Evolutionary conservation across 768 basidiomycete genomes (phyloP), one percentile per base, ranked within the genome.

Genomic region (Mycena belliarum): DNA sequence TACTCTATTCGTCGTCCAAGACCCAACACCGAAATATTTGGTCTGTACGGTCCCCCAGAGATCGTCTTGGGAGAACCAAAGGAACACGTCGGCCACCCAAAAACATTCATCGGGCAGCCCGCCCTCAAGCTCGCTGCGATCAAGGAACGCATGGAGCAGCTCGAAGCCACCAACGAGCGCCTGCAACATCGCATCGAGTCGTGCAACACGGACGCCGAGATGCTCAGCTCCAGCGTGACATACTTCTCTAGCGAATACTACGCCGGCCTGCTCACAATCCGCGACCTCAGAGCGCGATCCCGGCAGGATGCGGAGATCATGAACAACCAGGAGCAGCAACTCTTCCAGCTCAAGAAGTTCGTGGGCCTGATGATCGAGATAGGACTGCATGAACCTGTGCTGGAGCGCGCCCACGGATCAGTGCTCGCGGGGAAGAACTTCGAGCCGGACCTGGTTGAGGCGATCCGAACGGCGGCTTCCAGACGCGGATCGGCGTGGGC

Each of bases 401-500:
- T 77, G 21, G 65, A 64, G 20, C 65, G 63, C 33, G 75, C 75
- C 9, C 67, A 69, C 41, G 61, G 58, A 20, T 57, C 68, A 3
- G 51, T 76, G 9, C 61, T 67, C 25, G 64, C 66, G 8, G 76
- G 75, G 32, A 64, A 66, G 21, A 61, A 69, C 37, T 64, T 77
- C 4, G 79, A 82, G 41, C 70, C 77, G 20, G 74, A 75, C 2
- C 65, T 83, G 25, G 69, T 80, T 21, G 66, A 75, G 15, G 74
- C 79, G 2, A 78, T 83, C 56, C 72, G 70, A 56, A 69, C 71
- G 43, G 79, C 81, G 8, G 72, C 76, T 35, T 63, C 73, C 9
- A 71, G 73, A 28, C 66, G 66, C n/a, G 68, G 61, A 28, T 72
- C 76, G 18, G 69, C 76, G n/a, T 79, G 82, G 75, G 70, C 79